Evolutionary conservation across 371 early-diverging fungal species (phyloP).

Genomic region (Chytridium lagenaria): DNA sequence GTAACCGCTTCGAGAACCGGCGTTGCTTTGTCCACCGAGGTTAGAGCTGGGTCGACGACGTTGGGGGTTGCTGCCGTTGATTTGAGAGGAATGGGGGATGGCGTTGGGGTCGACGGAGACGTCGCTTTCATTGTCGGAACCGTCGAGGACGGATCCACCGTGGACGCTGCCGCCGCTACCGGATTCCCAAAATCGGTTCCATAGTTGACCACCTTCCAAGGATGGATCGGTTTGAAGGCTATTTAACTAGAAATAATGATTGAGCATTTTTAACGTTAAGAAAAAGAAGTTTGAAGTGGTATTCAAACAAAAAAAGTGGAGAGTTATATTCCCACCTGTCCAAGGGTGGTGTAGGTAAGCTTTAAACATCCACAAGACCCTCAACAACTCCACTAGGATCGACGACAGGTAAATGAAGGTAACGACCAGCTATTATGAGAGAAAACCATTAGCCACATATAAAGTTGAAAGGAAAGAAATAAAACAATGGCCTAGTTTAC

Average conservation of each 20-base stretch:
- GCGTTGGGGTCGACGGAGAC: no score
- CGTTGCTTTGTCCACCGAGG: no score
- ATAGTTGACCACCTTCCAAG: conserved; percentile 7
- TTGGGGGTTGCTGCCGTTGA: no score
- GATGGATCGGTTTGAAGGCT: neutral
- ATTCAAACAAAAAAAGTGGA: no score
- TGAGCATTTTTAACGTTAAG: neutral
- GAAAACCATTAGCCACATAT: no score
- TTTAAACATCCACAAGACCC: conserved; percentile 91
- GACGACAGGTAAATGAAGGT: conserved; percentile 92
- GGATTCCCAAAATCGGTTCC: conserved; percentile 48
- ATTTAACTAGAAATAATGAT: neutral
- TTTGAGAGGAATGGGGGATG: no score
- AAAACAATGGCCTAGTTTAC: conserved; percentile 50
- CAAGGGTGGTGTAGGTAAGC: conserved; percentile 65
- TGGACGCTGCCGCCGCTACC: conserved; percentile 7
- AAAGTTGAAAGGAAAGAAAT: neutral
- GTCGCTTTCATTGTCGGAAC: no score
- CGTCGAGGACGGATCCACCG: neutral
- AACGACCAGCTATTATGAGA: conserved; percentile 72
- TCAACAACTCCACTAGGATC: conserved; percentile 57
- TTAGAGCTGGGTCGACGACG: no score
- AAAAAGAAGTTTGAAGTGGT: no score
- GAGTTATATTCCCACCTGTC: no score
- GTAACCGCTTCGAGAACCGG: no score